Percentiles rank a stretch among this genome's conserved stretches.
phyloP scores from a whole-genome alignment of 2,329 filamentous ascomycete genomes.

The Acrocalymma vagum region DNA sequence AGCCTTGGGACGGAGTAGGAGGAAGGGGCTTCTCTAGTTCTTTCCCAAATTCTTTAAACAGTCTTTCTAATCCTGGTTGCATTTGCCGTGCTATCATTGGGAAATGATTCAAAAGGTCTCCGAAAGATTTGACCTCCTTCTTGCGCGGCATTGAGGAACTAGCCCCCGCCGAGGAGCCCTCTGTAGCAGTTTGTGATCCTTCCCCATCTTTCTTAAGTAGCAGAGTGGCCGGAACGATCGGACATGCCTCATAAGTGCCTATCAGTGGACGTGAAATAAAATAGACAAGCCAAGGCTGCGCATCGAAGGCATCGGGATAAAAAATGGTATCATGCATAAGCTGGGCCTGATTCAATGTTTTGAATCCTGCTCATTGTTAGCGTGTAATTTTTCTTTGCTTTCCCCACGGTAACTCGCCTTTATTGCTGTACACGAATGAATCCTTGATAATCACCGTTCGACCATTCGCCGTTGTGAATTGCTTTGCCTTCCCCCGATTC shows the following conservation, averaged over 20 bases:
- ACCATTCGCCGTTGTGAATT: conserved; percentile 91
- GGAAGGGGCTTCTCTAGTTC: conserved; percentile 87
- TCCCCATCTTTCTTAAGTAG: conserved; percentile 26
- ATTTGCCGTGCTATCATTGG: conserved; percentile 97
- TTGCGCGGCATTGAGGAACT: conserved; percentile 68
- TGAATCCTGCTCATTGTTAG: conserved; percentile 73
- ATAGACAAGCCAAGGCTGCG: conserved; percentile 94
- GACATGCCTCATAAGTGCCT: conserved; percentile 80
- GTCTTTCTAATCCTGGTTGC: conserved; percentile 86
- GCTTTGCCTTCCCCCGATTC: conserved; percentile 89
- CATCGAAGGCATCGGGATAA: conserved; percentile 88
- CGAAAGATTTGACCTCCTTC: conserved; percentile 91
- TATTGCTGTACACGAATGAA: conserved; percentile 91
- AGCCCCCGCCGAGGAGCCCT: conserved; percentile 28
- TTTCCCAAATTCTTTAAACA: conserved; percentile 88
- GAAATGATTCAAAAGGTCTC: conserved; percentile 88
- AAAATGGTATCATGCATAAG: conserved; percentile 84
- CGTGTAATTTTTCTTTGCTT: not conserved
- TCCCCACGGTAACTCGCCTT: conserved; percentile 62
- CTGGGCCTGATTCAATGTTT: conserved; percentile 87
- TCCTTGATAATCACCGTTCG: conserved; percentile 95
- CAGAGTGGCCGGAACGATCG: conserved; percentile 69
- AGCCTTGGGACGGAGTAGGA: conserved; percentile 66
- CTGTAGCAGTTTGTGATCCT: conserved; percentile 8
- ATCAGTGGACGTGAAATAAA: conserved; percentile 91